Evolutionary conservation across 768 basidiomycete genomes (phyloP).

Genomic region (Cubamyces sp.): DNA sequence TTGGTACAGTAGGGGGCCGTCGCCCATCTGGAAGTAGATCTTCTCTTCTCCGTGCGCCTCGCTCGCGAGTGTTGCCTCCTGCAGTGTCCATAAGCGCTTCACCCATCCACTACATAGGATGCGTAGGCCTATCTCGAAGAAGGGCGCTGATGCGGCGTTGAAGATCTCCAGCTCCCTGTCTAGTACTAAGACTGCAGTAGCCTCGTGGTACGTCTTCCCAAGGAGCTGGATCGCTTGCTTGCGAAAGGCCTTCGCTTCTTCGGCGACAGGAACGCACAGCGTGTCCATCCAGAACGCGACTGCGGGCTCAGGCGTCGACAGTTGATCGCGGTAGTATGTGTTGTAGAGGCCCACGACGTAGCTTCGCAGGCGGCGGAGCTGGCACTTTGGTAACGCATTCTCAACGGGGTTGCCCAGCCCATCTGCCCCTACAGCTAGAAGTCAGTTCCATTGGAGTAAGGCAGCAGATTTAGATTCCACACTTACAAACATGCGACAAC

Average conservation of each 20-base stretch:
- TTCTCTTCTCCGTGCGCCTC: constrained; percentile 2
- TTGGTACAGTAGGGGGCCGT: constrained; percentile 1
- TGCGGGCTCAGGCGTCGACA: not conserved
- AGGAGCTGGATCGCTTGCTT: constrained; percentile 16
- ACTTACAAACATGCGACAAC: constrained; percentile 9
- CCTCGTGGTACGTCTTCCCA: constrained; percentile 5
- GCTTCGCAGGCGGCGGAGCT: constrained; percentile 4
- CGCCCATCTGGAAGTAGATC: constrained; percentile 14
- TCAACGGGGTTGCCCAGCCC: constrained; percentile 10
- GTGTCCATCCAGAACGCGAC: constrained; percentile 17
- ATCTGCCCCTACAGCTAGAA: constrained; percentile 6
- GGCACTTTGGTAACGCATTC: constrained; percentile 10
- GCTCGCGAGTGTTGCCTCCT: constrained; percentile 11
- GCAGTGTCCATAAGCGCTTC: constrained; percentile 17
- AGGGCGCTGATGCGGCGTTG: not conserved
- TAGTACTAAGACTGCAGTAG: constrained; percentile 3
- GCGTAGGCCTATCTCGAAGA: constrained; percentile 10
- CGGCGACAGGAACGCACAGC: constrained; percentile 9
- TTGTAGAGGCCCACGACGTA: not conserved
- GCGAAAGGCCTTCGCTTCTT: not conserved
- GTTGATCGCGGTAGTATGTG: not conserved
- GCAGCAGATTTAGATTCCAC: no score
- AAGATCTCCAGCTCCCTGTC: constrained; percentile 8
- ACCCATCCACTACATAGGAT: constrained; percentile 16
- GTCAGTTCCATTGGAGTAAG: no score